phyloP scores from a whole-genome alignment of 352 stramenopile genomes.

The Phytophthora parvispora region DNA sequence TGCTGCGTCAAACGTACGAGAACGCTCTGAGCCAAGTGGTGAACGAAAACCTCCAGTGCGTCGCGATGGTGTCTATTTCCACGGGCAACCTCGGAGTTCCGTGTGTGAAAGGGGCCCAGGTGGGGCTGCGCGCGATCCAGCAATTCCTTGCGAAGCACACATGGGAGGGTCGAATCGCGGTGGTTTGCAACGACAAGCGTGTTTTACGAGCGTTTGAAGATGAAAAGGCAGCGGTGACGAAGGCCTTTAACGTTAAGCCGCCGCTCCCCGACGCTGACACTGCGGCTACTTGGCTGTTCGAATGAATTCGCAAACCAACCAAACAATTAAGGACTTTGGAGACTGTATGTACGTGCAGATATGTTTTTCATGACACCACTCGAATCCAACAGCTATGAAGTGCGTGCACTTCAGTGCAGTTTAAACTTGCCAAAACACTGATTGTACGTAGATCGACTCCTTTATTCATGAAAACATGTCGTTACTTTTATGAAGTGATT shows the following conservation, averaged over 20 bases:
- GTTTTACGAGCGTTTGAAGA: slow-evolving; percentile 36
- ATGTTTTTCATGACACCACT: too few relatives aligned
- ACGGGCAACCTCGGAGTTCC: slow-evolving; percentile 61
- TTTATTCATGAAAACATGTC: too few relatives aligned
- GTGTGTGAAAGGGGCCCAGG: slow-evolving; percentile 26
- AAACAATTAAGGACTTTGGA: too few relatives aligned
- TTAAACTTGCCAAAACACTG: too few relatives aligned
- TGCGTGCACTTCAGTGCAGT: too few relatives aligned
- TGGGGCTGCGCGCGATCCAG: slow-evolving; percentile 45
- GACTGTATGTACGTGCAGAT: too few relatives aligned
- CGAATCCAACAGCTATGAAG: too few relatives aligned
- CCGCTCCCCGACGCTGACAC: slow-evolving; percentile 26
- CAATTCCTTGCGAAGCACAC: slow-evolving; percentile 44
- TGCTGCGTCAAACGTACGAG: slow-evolving; percentile 29
- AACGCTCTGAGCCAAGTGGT: slow-evolving; percentile 33
- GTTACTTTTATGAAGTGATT: too few relatives aligned
- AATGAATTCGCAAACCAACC: background rate
- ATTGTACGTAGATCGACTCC: too few relatives aligned
- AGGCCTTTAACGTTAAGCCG: slow-evolving; percentile 43
- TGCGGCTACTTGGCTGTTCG: slow-evolving; percentile 1
- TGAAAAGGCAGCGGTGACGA: slow-evolving; percentile 23
- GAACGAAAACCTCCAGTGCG: slow-evolving; percentile 43
- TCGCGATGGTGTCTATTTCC: slow-evolving; percentile 62
- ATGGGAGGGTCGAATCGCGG: slow-evolving; percentile 45
- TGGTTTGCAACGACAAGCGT: slow-evolving; percentile 50